phyloP scores from a whole-genome alignment of 108 stramenopile genomes.

The Nitzschia sp. region DNA sequence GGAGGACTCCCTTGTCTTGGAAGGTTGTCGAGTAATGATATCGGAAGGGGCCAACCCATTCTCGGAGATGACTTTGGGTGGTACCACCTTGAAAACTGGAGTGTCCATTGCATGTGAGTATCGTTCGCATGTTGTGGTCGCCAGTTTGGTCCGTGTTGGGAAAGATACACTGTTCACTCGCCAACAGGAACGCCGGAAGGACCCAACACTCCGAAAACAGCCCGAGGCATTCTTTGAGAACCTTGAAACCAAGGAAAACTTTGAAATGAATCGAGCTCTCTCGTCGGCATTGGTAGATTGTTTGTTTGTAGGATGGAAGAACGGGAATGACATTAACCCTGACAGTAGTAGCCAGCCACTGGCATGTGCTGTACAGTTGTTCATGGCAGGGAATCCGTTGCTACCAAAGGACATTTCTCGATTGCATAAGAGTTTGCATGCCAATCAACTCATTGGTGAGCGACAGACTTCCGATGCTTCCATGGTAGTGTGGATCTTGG shows the following conservation, averaged over 20 bases:
- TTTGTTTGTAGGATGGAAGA: constrained; percentile 18
- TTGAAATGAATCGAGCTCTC: constrained; percentile 25
- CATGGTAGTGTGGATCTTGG: too few species aligned
- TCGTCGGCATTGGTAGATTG: constrained; percentile 34
- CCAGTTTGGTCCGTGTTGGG: constrained; percentile 13
- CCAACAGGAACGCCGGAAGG: constrained; percentile 42
- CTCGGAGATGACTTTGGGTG: background rate
- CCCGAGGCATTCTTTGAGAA: constrained; percentile 60
- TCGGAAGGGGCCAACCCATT: constrained; percentile 54
- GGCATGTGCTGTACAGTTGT: constrained; percentile 24
- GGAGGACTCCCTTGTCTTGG: background rate
- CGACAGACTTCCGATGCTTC: too few species aligned
- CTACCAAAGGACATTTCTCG: constrained; percentile 17
- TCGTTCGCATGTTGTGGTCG: constrained; percentile 1
- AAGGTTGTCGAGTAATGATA: constrained; percentile 30
- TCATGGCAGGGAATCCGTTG: constrained; percentile 25
- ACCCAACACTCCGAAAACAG: constrained; percentile 60
- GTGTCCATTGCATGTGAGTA: constrained; percentile 10
- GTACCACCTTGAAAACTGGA: constrained; percentile 3
- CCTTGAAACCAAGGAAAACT: constrained; percentile 44
- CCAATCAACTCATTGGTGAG: background rate
- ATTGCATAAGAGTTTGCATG: constrained; percentile 15
- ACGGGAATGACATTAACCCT: background rate
- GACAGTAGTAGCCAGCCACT: background rate
- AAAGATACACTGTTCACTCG: constrained; percentile 5